Conservation (phyloP, 1,284 basidiomycete genomes). For the Phenoliferia sp. region DNA sequence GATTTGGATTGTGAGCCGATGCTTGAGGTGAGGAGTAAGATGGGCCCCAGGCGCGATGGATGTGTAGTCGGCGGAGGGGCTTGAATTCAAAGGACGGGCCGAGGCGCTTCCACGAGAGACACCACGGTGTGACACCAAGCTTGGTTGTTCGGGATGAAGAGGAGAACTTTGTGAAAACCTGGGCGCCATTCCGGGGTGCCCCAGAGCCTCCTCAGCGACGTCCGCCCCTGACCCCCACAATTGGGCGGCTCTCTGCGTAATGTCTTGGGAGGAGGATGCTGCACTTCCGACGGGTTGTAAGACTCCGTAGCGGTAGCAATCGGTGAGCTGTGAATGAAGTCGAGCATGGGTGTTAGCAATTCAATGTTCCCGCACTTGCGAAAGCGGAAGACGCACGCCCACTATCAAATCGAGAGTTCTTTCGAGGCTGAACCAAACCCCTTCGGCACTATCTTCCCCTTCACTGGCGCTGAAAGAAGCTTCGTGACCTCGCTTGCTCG, state of each 20-base stretch:
- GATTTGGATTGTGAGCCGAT: conserved; percentile 14
- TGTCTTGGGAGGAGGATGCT: neutral
- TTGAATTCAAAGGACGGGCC: conserved; percentile 13
- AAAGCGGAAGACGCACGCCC: conserved; percentile 16
- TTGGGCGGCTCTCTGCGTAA: neutral
- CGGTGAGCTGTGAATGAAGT: conserved; percentile 17
- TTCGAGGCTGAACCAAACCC: conserved; percentile 11
- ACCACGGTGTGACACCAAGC: neutral
- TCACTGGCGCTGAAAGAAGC: neutral
- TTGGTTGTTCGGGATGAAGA: neutral
- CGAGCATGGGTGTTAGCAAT: neutral
- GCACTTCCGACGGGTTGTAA: conserved; percentile 4
- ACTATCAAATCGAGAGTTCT: conserved; percentile 25
- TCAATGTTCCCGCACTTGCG: too few relatives aligned
- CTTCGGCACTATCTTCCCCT: conserved; percentile 22
- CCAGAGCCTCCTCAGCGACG: conserved; percentile 6
- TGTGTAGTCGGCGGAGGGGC: neutral
- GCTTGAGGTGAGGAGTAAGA: conserved; percentile 1
- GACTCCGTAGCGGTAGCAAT: conserved; percentile 25
- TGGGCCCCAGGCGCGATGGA: neutral
- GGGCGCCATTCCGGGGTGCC: conserved; percentile 11
- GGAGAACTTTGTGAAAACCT: neutral
- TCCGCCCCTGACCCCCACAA: conserved; percentile 10
- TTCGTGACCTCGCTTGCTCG: neutral
- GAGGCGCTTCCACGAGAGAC: conserved; percentile 14